These are phyloP conservation scores for Nakazawaea wyomingensis DNA, from an alignment of 805 yeast genomes.

Conservation along the genomic window DNA sequence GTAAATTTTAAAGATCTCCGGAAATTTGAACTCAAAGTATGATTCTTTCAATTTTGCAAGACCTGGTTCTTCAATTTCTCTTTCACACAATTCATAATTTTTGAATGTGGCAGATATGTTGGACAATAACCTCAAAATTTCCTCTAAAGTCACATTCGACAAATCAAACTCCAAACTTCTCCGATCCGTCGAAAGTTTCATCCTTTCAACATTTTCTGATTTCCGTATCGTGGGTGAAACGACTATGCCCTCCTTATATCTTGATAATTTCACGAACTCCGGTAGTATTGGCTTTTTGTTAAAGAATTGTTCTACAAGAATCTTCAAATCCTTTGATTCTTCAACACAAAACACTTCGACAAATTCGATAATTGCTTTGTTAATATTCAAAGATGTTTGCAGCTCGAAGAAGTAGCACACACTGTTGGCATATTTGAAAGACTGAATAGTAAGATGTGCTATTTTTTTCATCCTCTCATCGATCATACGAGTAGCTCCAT, in stretches of 20 bases:
- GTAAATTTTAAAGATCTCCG: slow-evolving; percentile 21
- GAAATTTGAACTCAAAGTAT: slow-evolving; percentile 18
- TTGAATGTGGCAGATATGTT: slow-evolving; percentile 7
- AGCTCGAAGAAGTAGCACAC: neutral
- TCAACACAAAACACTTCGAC: slow-evolving; percentile 2
- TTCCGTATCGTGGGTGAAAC: neutral
- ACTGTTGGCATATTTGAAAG: neutral
- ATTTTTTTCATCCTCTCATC: neutral
- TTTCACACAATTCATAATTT: slow-evolving; percentile 6
- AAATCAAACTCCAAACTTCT: neutral
- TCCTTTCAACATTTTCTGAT: neutral
- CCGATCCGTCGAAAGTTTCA: too few relatives aligned
- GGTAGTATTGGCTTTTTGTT: slow-evolving; percentile 8
- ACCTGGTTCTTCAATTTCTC: slow-evolving; percentile 1
- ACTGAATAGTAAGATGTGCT: neutral
- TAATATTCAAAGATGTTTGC: neutral
- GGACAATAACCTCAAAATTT: neutral
- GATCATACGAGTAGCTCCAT: neutral
- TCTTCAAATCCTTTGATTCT: neutral
- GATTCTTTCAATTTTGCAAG: neutral
- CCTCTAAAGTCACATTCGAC: neutral
- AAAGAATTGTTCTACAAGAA: neutral
- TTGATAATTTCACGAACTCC: slow-evolving; percentile 2
- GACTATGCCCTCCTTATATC: neutral
- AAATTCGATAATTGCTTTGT: neutral